These are phyloP conservation scores for Syzygium aromaticum DNA, from an alignment of 345 rosid genomes.

Conservation along the genomic window DNA sequence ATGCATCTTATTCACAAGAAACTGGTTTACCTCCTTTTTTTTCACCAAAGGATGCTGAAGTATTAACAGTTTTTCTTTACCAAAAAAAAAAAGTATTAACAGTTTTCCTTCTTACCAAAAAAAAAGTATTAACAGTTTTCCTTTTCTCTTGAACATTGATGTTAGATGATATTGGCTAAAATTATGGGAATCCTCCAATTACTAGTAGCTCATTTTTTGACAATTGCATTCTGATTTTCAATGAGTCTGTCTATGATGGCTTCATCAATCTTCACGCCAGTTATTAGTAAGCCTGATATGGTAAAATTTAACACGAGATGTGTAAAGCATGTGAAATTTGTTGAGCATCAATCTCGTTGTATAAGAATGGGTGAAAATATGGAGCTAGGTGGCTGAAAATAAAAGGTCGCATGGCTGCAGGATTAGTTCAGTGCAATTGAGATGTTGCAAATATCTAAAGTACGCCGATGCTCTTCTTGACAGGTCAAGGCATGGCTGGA, in stretches of 20 bases:
- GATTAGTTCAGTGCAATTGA: not conserved
- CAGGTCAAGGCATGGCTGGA: conserved; percentile 81
- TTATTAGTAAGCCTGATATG: not conserved
- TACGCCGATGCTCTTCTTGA: not conserved
- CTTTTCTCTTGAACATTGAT: not conserved
- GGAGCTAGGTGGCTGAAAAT: not conserved
- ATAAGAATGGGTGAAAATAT: not conserved
- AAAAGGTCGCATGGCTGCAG: not conserved
- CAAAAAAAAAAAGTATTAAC: no score
- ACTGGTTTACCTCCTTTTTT: not conserved
- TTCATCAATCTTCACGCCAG: not conserved
- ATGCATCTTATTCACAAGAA: not conserved
- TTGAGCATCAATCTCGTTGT: not conserved
- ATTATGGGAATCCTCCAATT: not conserved
- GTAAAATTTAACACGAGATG: not conserved
- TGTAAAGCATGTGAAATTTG: not conserved
- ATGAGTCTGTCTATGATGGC: not conserved
- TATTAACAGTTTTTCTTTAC: not conserved
- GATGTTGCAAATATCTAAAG: not conserved
- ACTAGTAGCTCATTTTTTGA: not conserved
- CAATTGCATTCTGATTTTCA: not conserved
- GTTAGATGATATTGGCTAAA: not conserved
- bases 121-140: not conserved
- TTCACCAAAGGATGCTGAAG: not conserved
- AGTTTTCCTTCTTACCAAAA: no score